phyloP scores from a whole-genome alignment of 169 alveolate genomes.

The Perkinsus chesapeaki region DNA sequence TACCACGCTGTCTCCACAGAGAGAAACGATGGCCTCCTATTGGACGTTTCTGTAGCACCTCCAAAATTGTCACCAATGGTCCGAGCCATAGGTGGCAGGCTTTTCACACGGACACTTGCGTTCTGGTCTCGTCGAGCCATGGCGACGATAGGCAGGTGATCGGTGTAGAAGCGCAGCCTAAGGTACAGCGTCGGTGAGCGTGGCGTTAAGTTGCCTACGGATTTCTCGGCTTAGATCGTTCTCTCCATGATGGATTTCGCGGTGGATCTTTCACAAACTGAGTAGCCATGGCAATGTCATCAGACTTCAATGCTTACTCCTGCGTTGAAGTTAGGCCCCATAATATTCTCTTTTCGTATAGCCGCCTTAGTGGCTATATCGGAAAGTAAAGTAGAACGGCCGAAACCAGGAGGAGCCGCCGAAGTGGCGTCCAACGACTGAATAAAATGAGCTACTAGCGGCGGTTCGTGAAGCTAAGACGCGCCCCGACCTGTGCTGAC shows the following conservation, averaged over 20 bases:
- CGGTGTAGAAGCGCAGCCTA: not conserved
- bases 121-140: not conserved
- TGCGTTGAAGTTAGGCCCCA: not conserved
- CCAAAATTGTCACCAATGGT: not conserved
- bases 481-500: not conserved
- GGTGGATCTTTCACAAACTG: not conserved
- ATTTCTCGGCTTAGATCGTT: not conserved
- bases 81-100: not conserved
- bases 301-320: not conserved
- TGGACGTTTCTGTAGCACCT: not conserved
- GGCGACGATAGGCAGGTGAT: not conserved
- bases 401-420: not conserved
- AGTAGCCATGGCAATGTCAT: not conserved
- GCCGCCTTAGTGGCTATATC: not conserved
- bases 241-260: not conserved
- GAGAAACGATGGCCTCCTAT: not conserved
- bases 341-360: not conserved
- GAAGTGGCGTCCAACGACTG: not conserved
- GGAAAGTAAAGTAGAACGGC: not conserved
- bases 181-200: not conserved
- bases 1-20: not conserved
- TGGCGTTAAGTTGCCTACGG: no score
- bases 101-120: not conserved
- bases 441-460: not conserved
- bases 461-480: not conserved